These are phyloP conservation scores for Pyrus betulifolia DNA, from an alignment of 306 rosid genomes.

Conservation along the genomic window DNA sequence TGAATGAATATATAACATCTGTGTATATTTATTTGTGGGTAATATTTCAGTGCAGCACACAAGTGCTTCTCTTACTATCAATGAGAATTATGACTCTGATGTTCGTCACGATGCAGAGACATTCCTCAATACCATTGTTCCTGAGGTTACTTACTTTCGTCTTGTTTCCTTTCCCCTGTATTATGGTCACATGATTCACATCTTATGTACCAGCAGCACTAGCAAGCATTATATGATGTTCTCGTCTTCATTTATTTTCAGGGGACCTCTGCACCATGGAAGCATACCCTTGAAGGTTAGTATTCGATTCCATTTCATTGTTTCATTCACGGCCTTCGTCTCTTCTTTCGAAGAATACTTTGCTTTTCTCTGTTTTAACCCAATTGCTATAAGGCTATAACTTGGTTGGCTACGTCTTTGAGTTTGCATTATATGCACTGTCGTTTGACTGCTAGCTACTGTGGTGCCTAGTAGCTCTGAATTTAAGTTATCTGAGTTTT, in stretches of 20 bases:
- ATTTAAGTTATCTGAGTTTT: slow-evolving; percentile 19
- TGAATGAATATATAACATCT: background rate
- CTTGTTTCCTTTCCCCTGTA: background rate
- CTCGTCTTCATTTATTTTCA: slow-evolving; percentile 13
- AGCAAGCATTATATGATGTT: background rate
- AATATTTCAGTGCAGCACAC: slow-evolving; percentile 76
- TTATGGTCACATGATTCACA: no score
- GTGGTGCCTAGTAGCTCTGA: background rate
- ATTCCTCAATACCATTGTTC: slow-evolving; percentile 63
- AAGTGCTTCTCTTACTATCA: slow-evolving; percentile 93
- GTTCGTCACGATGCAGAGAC: slow-evolving; percentile 84
- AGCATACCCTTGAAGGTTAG: slow-evolving; percentile 84
- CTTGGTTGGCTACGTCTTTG: background rate
- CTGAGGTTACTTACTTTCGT: slow-evolving; percentile 50
- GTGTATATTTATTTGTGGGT: no score
- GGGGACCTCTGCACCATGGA: slow-evolving; percentile 94
- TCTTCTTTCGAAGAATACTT: background rate
- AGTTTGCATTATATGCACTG: background rate
- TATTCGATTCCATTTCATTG: background rate
- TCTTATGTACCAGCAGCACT: no score
- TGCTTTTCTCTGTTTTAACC: background rate
- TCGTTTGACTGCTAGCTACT: background rate
- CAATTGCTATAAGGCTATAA: background rate
- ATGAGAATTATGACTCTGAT: slow-evolving; percentile 89
- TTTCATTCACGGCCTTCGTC: background rate